phyloP scores from a whole-genome alignment of 352 stramenopile species.

The Globisporangium cystogenes region DNA sequence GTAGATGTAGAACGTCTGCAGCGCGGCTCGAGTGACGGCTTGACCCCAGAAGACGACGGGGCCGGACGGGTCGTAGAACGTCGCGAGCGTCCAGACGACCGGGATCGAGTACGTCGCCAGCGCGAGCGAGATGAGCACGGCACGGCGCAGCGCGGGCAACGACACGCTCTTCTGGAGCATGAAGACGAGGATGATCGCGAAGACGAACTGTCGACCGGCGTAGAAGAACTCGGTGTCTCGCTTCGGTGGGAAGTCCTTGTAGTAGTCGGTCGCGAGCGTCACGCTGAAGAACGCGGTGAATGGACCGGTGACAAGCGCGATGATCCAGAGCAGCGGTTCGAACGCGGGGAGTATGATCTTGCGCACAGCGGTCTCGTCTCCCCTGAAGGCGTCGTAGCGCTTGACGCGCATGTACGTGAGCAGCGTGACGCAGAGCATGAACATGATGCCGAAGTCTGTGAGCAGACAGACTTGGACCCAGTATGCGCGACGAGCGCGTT shows the following conservation, averaged over 20 bases:
- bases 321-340: slow-evolving; percentile 58
- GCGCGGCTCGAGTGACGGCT: no score
- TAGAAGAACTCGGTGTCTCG: slow-evolving; percentile 41
- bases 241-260: slow-evolving; percentile 21
- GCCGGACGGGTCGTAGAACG: no score
- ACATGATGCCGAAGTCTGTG: slow-evolving; percentile 43
- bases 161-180: slow-evolving; percentile 36
- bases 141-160: slow-evolving; percentile 29
- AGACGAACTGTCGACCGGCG: slow-evolving; percentile 39
- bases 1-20: no score
- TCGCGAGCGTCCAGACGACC: no score
- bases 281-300: slow-evolving; percentile 33
- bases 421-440: slow-evolving; percentile 27
- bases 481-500: no score
- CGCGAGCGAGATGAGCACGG: slow-evolving; percentile 21
- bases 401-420: slow-evolving; percentile 57
- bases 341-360: slow-evolving; percentile 68
- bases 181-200: slow-evolving; percentile 36
- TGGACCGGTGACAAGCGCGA: slow-evolving; percentile 22
- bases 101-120: slow-evolving; percentile 36
- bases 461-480: no score
- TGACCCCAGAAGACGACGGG: no score
- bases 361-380: slow-evolving; percentile 35
- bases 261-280: slow-evolving; percentile 28
- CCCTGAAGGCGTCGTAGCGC: slow-evolving; percentile 38